These are phyloP conservation scores for Polytrichum formosum DNA, from an alignment of 225 moss, liverwort and hornwort genomes.

Conservation along the genomic window DNA sequence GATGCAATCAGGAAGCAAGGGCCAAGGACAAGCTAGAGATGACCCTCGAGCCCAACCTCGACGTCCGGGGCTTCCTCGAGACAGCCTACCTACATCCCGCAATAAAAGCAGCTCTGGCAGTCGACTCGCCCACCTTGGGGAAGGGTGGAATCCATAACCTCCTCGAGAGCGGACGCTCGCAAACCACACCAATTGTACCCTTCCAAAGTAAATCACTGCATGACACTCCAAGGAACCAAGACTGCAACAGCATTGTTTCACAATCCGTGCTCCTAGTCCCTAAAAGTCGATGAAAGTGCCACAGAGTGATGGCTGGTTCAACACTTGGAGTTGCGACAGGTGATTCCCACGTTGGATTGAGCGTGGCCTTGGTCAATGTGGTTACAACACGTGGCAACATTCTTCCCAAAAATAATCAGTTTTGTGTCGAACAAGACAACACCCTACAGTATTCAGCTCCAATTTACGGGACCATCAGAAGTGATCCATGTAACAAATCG, in stretches of 20 bases:
- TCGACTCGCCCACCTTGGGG: constrained; percentile 10
- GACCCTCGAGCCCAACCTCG: constrained; percentile 44
- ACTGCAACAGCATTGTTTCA: constrained; percentile 17
- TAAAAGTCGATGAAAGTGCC: too few species aligned
- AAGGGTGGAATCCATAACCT: constrained; percentile 48
- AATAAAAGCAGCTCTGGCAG: constrained; percentile 31
- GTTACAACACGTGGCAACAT: too few species aligned
- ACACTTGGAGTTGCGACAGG: too few species aligned
- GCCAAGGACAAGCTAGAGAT: constrained; percentile 68
- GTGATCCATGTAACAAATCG: too few species aligned
- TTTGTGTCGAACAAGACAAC: too few species aligned
- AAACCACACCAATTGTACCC: constrained; percentile 16
- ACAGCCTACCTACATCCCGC: constrained; percentile 72
- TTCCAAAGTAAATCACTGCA: not conserved
- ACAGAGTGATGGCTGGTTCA: too few species aligned
- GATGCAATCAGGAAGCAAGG: constrained; percentile 63
- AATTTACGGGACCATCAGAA: too few species aligned
- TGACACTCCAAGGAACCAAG: constrained; percentile 15
- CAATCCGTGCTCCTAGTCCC: constrained; percentile 14
- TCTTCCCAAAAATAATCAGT: too few species aligned
- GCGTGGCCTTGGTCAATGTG: too few species aligned
- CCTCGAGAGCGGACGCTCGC: constrained; percentile 22
- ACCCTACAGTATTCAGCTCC: too few species aligned
- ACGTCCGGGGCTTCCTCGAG: constrained; percentile 55
- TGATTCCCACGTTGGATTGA: too few species aligned